These are phyloP conservation scores for Trichosporon sp. DNA, from an alignment of 1,284 basidiomycete genomes.

Conservation along the genomic window DNA sequence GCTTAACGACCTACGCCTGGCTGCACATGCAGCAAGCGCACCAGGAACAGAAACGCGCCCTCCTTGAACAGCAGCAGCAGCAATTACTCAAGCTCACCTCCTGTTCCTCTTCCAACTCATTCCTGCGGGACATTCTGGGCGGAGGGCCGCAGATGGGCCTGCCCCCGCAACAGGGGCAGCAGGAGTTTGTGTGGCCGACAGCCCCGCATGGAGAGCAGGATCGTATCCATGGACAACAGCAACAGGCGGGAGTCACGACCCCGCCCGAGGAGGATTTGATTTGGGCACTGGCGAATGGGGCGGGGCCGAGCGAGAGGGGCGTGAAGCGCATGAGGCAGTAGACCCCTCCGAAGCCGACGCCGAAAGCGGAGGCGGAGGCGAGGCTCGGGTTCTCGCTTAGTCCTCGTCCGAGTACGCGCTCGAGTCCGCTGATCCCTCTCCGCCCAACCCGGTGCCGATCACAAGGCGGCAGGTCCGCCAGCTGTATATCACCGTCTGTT, in stretches of 20 bases:
- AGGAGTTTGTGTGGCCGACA: conserved; percentile 35
- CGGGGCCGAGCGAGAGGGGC: neutral
- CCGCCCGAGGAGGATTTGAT: conserved; percentile 33
- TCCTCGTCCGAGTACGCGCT: too few relatives aligned
- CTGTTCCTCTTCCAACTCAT: conserved; percentile 22
- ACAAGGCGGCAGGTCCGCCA: neutral
- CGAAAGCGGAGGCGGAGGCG: neutral
- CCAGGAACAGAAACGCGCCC: conserved; percentile 48
- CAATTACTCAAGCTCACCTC: conserved; percentile 46
- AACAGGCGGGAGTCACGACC: conserved; percentile 21
- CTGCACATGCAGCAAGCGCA: conserved; percentile 55
- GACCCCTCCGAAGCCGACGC: neutral
- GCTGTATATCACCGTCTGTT: neutral
- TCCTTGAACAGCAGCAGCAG: conserved; percentile 50
- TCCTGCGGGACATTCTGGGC: conserved; percentile 32
- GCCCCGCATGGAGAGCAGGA: conserved; percentile 20
- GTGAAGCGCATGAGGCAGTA: conserved; percentile 10
- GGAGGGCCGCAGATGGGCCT: conserved; percentile 20
- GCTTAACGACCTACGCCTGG: conserved; percentile 51
- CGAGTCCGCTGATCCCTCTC: too few relatives aligned
- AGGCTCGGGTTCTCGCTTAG: too few relatives aligned
- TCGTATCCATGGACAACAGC: neutral
- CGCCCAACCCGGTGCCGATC: too few relatives aligned
- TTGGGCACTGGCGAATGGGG: conserved; percentile 29
- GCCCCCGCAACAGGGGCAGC: neutral